These are phyloP conservation scores for Alternaria dauci DNA, from an alignment of 2,329 filamentous ascomycete genomes.

Conservation along the genomic window DNA sequence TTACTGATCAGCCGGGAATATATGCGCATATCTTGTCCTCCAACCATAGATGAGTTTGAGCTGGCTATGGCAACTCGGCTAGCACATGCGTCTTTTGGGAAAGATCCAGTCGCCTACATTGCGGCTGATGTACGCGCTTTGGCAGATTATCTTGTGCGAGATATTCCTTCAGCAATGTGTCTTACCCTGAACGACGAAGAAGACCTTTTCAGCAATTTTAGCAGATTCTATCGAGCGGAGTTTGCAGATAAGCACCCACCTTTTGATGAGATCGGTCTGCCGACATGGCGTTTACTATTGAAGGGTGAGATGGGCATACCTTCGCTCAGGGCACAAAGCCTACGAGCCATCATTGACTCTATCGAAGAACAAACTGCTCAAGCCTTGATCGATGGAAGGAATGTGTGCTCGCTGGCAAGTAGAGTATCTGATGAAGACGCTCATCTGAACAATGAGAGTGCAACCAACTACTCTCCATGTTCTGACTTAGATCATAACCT, in stretches of 20 bases:
- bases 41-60: neutral
- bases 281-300: neutral
- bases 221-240: neutral
- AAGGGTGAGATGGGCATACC: neutral
- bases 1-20: neutral
- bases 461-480: rapidly evolving
- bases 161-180: neutral
- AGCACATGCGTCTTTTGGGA: neutral
- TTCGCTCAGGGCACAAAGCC: neutral
- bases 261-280: neutral
- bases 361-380: neutral
- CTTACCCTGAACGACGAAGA: neutral
- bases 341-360: neutral
- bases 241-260: neutral
- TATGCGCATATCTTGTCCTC: neutral
- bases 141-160: neutral
- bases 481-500: neutral
- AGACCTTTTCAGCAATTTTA: neutral
- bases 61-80: neutral
- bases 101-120: neutral
- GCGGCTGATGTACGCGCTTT: neutral
- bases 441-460: neutral
- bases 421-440: rapidly evolving
- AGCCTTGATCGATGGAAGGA: rapidly evolving
- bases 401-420: neutral